A percentile compares a stretch with the other conserved stretches of the same genome.
These are phyloP conservation scores for Tremella yokohamensis DNA, from an alignment of 768 basidiomycete species.

Conservation along the genomic window DNA sequence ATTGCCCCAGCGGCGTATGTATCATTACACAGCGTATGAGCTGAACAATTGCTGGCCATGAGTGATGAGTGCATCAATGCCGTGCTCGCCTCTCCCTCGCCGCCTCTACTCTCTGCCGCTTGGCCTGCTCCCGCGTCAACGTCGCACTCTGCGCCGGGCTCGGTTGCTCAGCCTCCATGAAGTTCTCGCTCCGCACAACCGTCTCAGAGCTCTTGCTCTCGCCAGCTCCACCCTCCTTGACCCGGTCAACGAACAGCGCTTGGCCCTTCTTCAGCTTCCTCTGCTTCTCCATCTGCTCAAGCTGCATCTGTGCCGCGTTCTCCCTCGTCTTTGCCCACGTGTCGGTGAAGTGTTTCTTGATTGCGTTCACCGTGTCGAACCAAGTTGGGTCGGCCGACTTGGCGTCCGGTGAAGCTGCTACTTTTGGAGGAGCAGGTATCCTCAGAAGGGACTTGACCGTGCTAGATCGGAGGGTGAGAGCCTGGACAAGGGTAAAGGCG, in stretches of 20 bases:
- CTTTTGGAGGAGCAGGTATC: slow-evolving; percentile 28
- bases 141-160: background rate
- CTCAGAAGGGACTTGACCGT: slow-evolving; percentile 23
- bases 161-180: slow-evolving; percentile 8
- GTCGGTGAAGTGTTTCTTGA: slow-evolving; percentile 2
- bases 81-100: slow-evolving; percentile 14
- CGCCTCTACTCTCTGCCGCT: slow-evolving; percentile 12
- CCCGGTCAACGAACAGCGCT: slow-evolving; percentile 12
- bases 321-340: slow-evolving; percentile 11
- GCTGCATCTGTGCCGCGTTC: slow-evolving; percentile 1
- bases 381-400: slow-evolving; percentile 18
- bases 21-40: too few species aligned
- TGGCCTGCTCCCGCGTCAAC: slow-evolving; percentile 8
- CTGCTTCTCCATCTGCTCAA: slow-evolving; percentile 11
- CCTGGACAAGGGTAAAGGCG: slow-evolving; percentile 58
- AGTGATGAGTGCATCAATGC: too few species aligned
- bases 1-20: too few species aligned
- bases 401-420: slow-evolving; percentile 15
- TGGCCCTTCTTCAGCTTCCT: slow-evolving; percentile 11
- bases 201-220: background rate
- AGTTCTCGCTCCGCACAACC: slow-evolving; percentile 5
- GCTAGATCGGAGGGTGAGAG: slow-evolving; percentile 54
- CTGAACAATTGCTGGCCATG: too few species aligned
- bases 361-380: slow-evolving; percentile 25
- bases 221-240: slow-evolving; percentile 9